Evolutionary conservation across 441 rosid genomes (phyloP), one percentile per base, ranked within the genome.

Genomic region (Kokia cookei): DNA sequence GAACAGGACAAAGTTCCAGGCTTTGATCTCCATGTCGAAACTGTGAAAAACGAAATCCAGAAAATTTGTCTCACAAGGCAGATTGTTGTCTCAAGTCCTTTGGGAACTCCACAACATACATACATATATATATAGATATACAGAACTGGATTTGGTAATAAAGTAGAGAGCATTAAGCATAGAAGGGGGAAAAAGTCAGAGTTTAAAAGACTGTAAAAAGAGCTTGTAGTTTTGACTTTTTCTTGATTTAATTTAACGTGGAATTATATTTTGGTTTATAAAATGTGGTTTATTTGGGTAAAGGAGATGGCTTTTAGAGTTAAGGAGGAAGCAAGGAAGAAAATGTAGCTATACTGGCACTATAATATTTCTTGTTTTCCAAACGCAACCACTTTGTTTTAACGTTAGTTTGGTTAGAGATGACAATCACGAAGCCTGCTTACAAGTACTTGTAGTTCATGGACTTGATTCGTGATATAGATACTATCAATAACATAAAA

Each of bases 21-120:
- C 51, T 60, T 58, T 58, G 62, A n/a, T 80, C 13, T 48, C 76
- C 87, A 86, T 80, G 26, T 13, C 64, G 32, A 19, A 65, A 3
- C 45, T 32, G 37, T 32, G 37, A 4, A 6, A 32, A 32, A 32
- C 37, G 7, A 17, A 26, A 8, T 1, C 7, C 24, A 5, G 40
- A 62, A 35, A 62, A 35, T 35, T n/a, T 62, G 67, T 62, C 35
- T n/a, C 14, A 5, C 67, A 62, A 62, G 67, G 48, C 47, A 37
- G 43, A 7, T 62, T 35, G 67, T 19, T 35, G 47, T 62, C 47
- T 62, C 1, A n/a, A 35, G 14, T 9, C 26, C 22, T 62, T n/a
- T 37, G 67, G 67, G 15, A 62, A 9, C 67, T 42, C 48, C 35
- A 62, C 47, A 35, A 62, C 26, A 8, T 60, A 13, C 17, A 29